These are phyloP conservation scores for Bolboschoenus planiculmis DNA, from an alignment of 176 grass and related monocot species.

Conservation along the genomic window DNA sequence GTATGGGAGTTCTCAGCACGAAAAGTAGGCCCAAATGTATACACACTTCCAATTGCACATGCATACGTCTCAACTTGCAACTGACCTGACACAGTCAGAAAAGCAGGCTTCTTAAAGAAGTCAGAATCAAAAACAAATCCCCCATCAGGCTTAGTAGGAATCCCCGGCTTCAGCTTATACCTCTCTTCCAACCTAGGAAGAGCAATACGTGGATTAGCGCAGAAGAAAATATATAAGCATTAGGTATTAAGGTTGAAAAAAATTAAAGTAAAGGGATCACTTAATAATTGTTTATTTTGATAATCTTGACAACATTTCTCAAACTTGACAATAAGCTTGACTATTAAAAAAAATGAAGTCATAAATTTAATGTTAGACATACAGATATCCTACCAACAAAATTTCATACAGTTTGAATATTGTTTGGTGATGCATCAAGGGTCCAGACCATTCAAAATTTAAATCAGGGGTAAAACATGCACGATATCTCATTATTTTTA, in stretches of 20 bases:
- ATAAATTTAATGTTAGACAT: background rate
- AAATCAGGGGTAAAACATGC: background rate
- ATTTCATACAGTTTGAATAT: background rate
- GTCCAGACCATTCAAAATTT: background rate
- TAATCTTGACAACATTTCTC: background rate
- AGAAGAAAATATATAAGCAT: background rate
- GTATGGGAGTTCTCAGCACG: slow-evolving; percentile 92
- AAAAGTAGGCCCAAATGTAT: slow-evolving; percentile 97
- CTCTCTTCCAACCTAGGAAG: slow-evolving; percentile 67
- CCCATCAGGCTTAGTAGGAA: slow-evolving; percentile 65
- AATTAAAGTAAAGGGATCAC: background rate
- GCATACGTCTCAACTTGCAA: slow-evolving; percentile 95
- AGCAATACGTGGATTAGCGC: background rate
- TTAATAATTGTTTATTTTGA: background rate
- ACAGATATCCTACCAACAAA: background rate
- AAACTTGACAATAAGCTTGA: background rate
- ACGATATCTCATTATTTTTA: background rate
- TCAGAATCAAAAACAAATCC: slow-evolving; percentile 60
- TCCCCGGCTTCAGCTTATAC: slow-evolving; percentile 79
- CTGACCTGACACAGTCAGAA: slow-evolving; percentile 87
- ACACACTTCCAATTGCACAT: slow-evolving; percentile 77
- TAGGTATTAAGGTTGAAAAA: background rate
- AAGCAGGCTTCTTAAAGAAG: slow-evolving; percentile 92
- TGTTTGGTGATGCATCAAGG: background rate
- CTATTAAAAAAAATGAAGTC: background rate